These are phyloP conservation scores for Ogataea siamensis DNA, from an alignment of 805 yeast genomes.

Conservation along the genomic window DNA sequence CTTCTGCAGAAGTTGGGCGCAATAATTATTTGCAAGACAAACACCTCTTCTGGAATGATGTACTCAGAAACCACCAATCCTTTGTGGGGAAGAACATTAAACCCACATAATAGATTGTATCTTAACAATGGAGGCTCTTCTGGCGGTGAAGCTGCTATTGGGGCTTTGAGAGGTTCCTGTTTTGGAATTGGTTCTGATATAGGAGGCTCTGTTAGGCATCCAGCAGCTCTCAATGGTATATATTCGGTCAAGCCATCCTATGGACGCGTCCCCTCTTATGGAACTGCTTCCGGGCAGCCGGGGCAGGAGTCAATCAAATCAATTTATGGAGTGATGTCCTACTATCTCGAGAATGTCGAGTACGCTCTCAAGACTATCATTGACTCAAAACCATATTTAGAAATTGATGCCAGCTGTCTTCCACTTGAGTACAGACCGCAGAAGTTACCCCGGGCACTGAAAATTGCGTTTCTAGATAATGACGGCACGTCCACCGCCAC, in stretches of 20 bases:
- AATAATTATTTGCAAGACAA: slow-evolving; percentile 53
- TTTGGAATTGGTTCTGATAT: slow-evolving; percentile 54
- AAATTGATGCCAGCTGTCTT: slow-evolving; percentile 11
- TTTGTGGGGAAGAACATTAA: slow-evolving; percentile 49
- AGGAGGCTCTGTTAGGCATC: slow-evolving; percentile 46
- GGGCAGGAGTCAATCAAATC: slow-evolving; percentile 58
- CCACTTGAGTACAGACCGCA: slow-evolving; percentile 8
- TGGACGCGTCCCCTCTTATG: slow-evolving; percentile 33
- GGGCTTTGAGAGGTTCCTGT: slow-evolving; percentile 54
- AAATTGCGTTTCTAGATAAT: slow-evolving; percentile 40
- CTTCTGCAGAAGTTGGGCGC: slow-evolving; percentile 48
- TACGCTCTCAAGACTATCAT: slow-evolving; percentile 41
- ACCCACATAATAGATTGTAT: slow-evolving; percentile 45
- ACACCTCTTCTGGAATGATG: slow-evolving; percentile 59
- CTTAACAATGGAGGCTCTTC: slow-evolving; percentile 64
- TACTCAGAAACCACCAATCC: slow-evolving; percentile 53
- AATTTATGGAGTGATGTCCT: slow-evolving; percentile 55
- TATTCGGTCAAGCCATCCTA: slow-evolving; percentile 54
- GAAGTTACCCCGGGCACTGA: slow-evolving; percentile 31
- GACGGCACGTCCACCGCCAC: slow-evolving; percentile 48
- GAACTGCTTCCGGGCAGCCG: slow-evolving; percentile 39
- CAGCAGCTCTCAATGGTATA: slow-evolving; percentile 57
- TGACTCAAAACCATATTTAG: slow-evolving; percentile 44
- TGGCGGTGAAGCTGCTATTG: slow-evolving; percentile 63
- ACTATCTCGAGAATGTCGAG: slow-evolving; percentile 48